Evolutionary conservation across 441 rosid species (phyloP).

Genomic region (Viola pubescens): DNA sequence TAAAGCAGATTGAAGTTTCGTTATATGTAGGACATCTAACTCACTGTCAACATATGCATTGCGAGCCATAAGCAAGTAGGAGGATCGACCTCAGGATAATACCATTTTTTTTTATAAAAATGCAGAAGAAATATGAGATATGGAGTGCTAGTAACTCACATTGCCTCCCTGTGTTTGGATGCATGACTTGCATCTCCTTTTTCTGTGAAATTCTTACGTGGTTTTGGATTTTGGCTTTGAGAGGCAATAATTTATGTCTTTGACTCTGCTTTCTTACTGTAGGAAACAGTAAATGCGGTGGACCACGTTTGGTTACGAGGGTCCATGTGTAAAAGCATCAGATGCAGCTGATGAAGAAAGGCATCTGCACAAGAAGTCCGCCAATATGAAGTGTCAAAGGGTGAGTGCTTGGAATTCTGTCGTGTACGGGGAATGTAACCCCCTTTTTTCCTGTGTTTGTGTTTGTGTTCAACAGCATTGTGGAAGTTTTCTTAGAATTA

Average conservation of each 20-base stretch:
- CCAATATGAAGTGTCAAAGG: slow-evolving; percentile 30
- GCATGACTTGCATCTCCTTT: background rate
- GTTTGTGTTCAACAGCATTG: too few species aligned
- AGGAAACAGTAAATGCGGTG: slow-evolving; percentile 9
- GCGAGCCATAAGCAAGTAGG: too few species aligned
- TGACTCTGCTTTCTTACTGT: slow-evolving; percentile 8
- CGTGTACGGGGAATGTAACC: background rate
- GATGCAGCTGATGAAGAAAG: slow-evolving; percentile 30
- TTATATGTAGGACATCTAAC: too few species aligned
- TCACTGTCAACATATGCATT: too few species aligned
- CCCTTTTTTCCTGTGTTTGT: background rate
- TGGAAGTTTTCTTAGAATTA: too few species aligned
- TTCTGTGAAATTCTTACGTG: background rate
- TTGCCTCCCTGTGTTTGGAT: too few species aligned
- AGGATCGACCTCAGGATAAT: too few species aligned
- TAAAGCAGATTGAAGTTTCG: too few species aligned
- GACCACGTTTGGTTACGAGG: slow-evolving; percentile 14
- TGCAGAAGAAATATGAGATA: too few species aligned
- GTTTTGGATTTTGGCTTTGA: background rate
- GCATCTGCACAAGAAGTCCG: slow-evolving; percentile 21
- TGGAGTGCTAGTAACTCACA: too few species aligned
- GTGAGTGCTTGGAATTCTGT: slow-evolving; percentile 21
- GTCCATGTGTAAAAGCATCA: slow-evolving; percentile 15
- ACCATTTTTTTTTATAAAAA: too few species aligned
- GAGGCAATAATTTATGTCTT: background rate